Base-by-base conservation (phyloP, 192 early-diverging fungal species). In the Thoreauomyces humboldtii region DNA sequence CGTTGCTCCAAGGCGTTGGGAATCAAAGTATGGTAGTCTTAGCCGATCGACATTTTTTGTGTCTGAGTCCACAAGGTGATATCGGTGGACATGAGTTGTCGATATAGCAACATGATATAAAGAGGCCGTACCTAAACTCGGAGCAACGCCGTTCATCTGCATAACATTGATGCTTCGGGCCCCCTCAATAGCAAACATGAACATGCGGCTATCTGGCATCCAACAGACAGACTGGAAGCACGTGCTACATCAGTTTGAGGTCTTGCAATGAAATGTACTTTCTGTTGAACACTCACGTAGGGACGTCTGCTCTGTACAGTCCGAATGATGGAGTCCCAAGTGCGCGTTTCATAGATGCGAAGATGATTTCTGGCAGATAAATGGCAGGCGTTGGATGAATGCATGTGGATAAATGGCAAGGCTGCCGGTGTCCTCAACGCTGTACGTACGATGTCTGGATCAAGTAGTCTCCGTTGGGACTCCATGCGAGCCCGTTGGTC, bases 151-250 rank as follows among this genome's bases (percentile, higher is more conserved):
- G 28, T 70, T 70, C 17, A 70, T 43, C 44, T 70, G 60, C 43
- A 22, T 25, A 1, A 58, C 35, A 32, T 32, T 50, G 7, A 87
- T 55, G 7, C 72, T 44, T 17, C 63, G 55, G 36, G 77, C 73
- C 5, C 67, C 78, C 24, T 69, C 63, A 41, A 87, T 67, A 4
- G 81, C 70, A 59, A 75, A 88, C 22, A 84, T 77, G 27, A 87
- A 36, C 28, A 76, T 84, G 45, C 61, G 50, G 35, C 80, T 77
- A 38, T 87, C 85, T n/a, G 81, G 82, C 11, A 81, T 75, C 86
- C 86, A 88, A 14, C 48, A 52, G 7, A 52, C 29, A 17, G 50
- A 52, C 50, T 52, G 4, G n/a, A 58, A 17, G 56, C 4, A n/a
- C 56, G 21, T 7, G 21, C 15, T 11, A 58, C 47, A 50, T 9